These are phyloP conservation scores for Cystobasidium ongulense DNA, from an alignment of 768 basidiomycete genomes.

Conservation along the genomic window DNA sequence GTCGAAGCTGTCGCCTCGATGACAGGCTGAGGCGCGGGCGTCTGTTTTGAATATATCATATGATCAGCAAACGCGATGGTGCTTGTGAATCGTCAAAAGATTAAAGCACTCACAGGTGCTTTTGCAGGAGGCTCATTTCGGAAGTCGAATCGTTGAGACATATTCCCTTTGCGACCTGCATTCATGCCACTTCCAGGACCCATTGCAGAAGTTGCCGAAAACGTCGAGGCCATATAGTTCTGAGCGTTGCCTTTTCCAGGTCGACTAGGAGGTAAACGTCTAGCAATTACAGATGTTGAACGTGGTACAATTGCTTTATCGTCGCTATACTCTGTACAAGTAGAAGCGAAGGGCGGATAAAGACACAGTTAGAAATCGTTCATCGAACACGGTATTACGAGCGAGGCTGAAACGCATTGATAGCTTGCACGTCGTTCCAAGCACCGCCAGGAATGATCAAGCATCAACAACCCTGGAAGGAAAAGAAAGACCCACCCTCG, in stretches of 20 bases:
- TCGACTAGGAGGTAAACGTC: conserved; percentile 67
- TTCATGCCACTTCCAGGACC: conserved; percentile 38
- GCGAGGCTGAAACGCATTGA: background rate
- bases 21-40: conserved; percentile 1
- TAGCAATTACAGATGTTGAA: conserved; percentile 86
- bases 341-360: background rate
- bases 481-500: conserved; percentile 60
- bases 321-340: conserved; percentile 76
- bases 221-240: conserved; percentile 45
- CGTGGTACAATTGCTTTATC: conserved; percentile 85
- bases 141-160: conserved; percentile 31
- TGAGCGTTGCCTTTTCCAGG: conserved; percentile 46
- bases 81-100: too few species aligned
- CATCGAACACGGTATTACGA: too few species aligned
- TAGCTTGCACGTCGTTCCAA: background rate
- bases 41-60: background rate
- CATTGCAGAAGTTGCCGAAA: conserved; percentile 40
- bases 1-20: conserved; percentile 39
- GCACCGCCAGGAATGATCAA: too few species aligned
- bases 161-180: conserved; percentile 24
- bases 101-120: background rate
- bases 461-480: background rate
- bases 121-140: conserved; percentile 3
- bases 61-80: too few species aligned
- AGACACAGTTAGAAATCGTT: background rate